Conservation (phyloP, 306 rosid genomes). For the Quercus variabilis region DNA sequence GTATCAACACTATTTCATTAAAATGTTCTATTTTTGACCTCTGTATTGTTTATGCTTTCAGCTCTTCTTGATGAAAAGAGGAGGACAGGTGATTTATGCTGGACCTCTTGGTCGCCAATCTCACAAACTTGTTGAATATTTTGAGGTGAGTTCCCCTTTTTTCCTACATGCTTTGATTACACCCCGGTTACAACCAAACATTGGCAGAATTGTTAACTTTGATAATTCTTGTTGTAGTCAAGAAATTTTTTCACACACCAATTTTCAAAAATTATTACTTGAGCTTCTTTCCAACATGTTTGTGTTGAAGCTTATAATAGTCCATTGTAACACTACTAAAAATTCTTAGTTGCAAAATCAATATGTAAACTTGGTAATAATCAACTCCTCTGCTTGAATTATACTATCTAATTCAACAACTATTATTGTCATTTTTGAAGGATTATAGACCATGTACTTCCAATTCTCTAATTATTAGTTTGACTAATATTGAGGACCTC, state of each 20-base stretch:
- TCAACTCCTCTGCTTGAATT: background rate
- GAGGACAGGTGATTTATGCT: slow-evolving; percentile 72
- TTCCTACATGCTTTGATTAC: background rate
- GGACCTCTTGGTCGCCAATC: slow-evolving; percentile 75
- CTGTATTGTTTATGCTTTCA: slow-evolving; percentile 8
- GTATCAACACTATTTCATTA: background rate
- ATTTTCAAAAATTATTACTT: background rate
- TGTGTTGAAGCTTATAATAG: background rate
- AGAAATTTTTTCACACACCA: background rate
- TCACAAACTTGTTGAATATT: slow-evolving; percentile 64
- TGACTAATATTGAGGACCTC: background rate
- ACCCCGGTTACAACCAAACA: background rate
- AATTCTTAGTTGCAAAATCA: background rate
- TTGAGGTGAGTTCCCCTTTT: slow-evolving; percentile 44
- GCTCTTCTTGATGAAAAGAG: slow-evolving; percentile 79
- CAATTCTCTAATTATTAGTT: background rate
- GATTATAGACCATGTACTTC: background rate
- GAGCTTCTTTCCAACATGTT: background rate
- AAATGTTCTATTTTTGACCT: background rate
- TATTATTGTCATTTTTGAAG: background rate
- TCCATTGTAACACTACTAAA: background rate
- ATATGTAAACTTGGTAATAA: background rate
- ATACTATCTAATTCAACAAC: background rate
- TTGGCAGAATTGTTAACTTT: background rate
- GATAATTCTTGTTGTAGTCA: background rate